Base-by-base conservation (phyloP, 306 rosid genomes). In the Biancaea sappan region DNA sequence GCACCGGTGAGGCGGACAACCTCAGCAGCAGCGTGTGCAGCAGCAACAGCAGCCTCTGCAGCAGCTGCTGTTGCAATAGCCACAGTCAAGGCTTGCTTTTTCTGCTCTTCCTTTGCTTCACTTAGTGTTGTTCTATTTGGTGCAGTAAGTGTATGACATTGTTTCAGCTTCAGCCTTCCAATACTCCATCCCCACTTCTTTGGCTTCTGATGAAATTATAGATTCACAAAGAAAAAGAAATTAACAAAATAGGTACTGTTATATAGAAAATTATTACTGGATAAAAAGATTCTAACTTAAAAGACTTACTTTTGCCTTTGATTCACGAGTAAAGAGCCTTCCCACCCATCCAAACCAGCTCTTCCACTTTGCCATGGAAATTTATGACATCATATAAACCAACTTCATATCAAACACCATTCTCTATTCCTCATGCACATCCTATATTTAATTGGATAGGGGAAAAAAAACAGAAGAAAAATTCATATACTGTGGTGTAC, bases 1-100 rank as follows among this genome's bases (percentile, higher is more conserved):
- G 83, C 66, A 4, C 71, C 58, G 0, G 96, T 88, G 22, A 93
- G 87, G 60, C 86, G 76, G 66, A 93, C 98, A 73, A 91, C 98
- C 87, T 86, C 95, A 1, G 96, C 97, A 8, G 96, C 98, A 66
- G 93, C 98, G 47, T 86, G 84, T 25, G 96, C 97, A 18, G 98
- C 97, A 34, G 96, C 93, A 57, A 90, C 87, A 1, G 98, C 98
- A 51, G 93, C 97, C 83, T 93, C 88, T 1, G 92, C 98, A 2
- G 97, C 98, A 21, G 96, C 91, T 19, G 92, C 85, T 25, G 98
- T 83, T 75, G 93, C 97, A 61, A 86, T 77, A 59, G 98, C 98
- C 75, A 91, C 93, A 21, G 83, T 78, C 73, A 91, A 79, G 77
- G 98, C 97, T 66, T 84, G 98, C 53, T 78, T 93, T 77, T 79